Conservation (phyloP, 2,329 filamentous ascomycete species). For the Botrytis deweyae region DNA sequence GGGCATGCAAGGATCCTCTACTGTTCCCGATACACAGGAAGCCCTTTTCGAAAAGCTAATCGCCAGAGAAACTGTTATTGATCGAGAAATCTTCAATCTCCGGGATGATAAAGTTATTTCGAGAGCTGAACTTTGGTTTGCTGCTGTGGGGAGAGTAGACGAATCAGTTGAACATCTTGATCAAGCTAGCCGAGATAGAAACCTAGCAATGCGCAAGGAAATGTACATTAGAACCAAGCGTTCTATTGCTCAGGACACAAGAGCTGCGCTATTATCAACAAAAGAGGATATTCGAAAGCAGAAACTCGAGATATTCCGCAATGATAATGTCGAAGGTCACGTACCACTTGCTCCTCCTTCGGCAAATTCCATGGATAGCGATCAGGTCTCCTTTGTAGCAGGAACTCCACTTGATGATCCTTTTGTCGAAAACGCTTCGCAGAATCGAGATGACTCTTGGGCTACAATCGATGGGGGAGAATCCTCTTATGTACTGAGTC, state of each 20-base stretch:
- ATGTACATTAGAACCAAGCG: not conserved
- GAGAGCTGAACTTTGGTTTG: not conserved
- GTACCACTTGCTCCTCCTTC: not conserved
- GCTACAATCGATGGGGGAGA: not conserved
- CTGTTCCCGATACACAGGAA: not conserved
- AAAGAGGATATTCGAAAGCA: constrained; percentile 6
- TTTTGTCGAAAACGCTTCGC: not conserved
- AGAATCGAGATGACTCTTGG: not conserved
- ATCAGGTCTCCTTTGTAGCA: not conserved
- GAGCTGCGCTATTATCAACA: not conserved
- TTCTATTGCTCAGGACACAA: not conserved
- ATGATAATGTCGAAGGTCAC: not conserved
- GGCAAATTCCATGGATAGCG: not conserved
- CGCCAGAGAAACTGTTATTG: not conserved
- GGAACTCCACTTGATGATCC: not conserved
- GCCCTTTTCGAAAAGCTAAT: not conserved
- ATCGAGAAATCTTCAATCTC: not conserved
- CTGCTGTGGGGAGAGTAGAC: not conserved
- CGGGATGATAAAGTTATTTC: not conserved
- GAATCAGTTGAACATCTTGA: not conserved
- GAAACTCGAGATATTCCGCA: not conserved
- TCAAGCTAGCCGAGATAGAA: constrained; percentile 1
- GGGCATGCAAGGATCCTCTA: not conserved
- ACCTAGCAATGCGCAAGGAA: not conserved
- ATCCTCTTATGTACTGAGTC: not conserved